Conservation (phyloP, 345 rosid genomes). For the Nasturtium officinale region DNA sequence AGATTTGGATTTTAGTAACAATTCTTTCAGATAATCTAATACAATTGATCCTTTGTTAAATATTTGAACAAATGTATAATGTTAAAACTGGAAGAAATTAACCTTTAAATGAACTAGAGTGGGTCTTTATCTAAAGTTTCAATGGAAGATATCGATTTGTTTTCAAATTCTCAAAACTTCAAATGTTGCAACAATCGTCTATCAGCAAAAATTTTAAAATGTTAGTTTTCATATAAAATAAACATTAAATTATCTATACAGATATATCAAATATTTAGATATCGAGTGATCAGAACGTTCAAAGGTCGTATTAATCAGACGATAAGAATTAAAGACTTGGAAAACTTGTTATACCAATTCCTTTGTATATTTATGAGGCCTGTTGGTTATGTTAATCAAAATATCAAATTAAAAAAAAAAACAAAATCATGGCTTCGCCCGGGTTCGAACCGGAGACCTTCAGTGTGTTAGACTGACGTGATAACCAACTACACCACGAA, state of each 20-base stretch:
- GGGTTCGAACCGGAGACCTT: conserved; percentile 92
- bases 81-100: neutral
- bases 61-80: conserved; percentile 31
- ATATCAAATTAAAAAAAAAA: neutral
- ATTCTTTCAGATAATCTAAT: conserved; percentile 28
- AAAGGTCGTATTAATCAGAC: neutral
- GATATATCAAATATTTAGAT: neutral
- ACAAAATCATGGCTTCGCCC: conserved; percentile 52
- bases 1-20: conserved; percentile 7
- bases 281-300: neutral
- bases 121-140: neutral
- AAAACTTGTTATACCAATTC: neutral
- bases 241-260: neutral
- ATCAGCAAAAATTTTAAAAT: neutral
- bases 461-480: conserved; percentile 98
- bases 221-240: neutral
- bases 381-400: neutral
- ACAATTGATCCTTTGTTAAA: conserved; percentile 10
- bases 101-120: neutral
- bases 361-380: neutral
- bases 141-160: neutral
- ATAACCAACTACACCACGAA: conserved; percentile 99
- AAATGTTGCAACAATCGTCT: neutral
- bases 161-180: neutral
- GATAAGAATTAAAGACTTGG: neutral